Evolutionary conservation across 2,329 filamentous ascomycete genomes (phyloP).

Genomic region (Pestalotiopsis sp.): DNA sequence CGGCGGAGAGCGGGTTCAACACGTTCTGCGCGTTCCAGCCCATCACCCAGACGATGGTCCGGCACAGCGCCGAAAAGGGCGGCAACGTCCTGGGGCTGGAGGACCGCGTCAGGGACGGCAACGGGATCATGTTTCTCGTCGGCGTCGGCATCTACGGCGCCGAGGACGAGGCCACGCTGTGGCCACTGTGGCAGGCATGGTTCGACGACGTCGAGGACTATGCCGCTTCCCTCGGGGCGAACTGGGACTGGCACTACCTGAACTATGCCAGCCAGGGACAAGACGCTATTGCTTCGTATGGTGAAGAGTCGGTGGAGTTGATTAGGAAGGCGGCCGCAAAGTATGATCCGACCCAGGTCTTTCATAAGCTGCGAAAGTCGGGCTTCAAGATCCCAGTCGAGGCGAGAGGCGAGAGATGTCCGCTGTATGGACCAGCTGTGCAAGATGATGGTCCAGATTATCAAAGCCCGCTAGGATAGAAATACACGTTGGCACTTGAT

Average conservation of each 20-base stretch:
- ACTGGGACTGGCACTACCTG: slow-evolving; percentile 37
- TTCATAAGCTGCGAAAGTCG: slow-evolving; percentile 37
- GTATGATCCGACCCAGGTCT: slow-evolving; percentile 39
- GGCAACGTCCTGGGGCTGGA: slow-evolving; percentile 41
- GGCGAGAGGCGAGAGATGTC: not conserved
- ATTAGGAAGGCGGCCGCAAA: slow-evolving; percentile 32
- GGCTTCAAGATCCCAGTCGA: slow-evolving; percentile 37
- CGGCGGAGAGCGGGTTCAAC: slow-evolving; percentile 31
- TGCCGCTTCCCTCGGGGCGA: slow-evolving; percentile 14
- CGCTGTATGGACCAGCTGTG: not conserved
- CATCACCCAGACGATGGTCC: slow-evolving; percentile 37
- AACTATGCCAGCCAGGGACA: slow-evolving; percentile 39
- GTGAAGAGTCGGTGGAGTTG: slow-evolving; percentile 31
- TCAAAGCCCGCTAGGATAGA: not conserved
- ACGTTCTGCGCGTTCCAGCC: slow-evolving; percentile 37
- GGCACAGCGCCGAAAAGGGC: slow-evolving; percentile 36
- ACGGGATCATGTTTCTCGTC: slow-evolving; percentile 32
- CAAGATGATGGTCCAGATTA: not conserved
- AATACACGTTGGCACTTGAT: not conserved
- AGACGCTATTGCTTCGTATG: slow-evolving; percentile 34
- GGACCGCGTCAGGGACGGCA: slow-evolving; percentile 31
- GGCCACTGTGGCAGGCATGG: slow-evolving; percentile 31
- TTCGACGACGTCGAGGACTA: slow-evolving; percentile 29
- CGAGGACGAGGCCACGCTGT: slow-evolving; percentile 27
- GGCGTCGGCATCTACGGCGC: slow-evolving; percentile 33